Conservation (phyloP, 202 grass and related monocot genomes). For the Brachypodium distachyon region DNA sequence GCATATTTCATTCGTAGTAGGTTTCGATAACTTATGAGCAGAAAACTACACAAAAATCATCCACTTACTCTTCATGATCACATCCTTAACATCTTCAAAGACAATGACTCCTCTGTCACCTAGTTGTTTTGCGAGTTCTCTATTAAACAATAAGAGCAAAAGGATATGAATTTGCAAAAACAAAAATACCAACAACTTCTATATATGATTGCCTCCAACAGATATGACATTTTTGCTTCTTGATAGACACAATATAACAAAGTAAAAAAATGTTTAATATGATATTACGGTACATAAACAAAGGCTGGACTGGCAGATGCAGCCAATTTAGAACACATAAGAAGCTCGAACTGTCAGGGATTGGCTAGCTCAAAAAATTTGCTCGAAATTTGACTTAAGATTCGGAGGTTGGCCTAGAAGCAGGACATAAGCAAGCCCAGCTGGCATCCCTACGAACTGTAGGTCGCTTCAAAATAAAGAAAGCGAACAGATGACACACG, state of each 20-base stretch:
- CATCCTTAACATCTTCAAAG: conserved; percentile 71
- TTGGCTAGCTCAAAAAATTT: too few relatives aligned
- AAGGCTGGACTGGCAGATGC: too few relatives aligned
- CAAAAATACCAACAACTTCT: not conserved
- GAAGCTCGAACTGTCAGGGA: too few relatives aligned
- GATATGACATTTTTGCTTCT: not conserved
- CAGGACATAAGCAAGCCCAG: too few relatives aligned
- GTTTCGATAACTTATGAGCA: not conserved
- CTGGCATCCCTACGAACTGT: too few relatives aligned
- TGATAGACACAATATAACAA: not conserved
- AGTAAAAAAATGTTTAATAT: not conserved
- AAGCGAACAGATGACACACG: too few relatives aligned
- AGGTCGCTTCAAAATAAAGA: too few relatives aligned
- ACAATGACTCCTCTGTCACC: conserved; percentile 67
- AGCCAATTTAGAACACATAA: too few relatives aligned
- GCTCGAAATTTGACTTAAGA: too few relatives aligned
- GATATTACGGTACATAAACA: too few relatives aligned
- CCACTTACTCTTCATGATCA: conserved; percentile 80
- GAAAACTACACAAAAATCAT: not conserved
- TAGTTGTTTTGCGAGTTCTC: conserved; percentile 79
- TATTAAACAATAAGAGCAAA: conserved; percentile 34
- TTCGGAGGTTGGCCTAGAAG: too few relatives aligned
- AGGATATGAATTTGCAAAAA: not conserved
- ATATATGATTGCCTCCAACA: not conserved
- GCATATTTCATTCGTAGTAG: not conserved